Conservation (phyloP, 192 early-diverging fungal species). For the Backusella liffmaniae region DNA sequence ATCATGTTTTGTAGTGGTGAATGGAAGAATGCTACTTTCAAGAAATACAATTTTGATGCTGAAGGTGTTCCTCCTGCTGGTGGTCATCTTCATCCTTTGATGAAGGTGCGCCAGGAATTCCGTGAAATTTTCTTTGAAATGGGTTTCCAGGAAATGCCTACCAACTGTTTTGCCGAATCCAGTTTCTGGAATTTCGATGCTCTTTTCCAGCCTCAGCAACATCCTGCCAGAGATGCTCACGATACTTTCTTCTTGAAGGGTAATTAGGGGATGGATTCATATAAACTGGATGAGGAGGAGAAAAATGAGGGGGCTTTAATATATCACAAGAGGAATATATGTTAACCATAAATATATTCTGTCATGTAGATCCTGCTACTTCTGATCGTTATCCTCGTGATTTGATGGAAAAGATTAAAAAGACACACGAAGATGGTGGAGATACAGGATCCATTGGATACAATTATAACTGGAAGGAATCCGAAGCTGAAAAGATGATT, state of each 20-base stretch:
- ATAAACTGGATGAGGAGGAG: not conserved
- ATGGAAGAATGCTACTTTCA: slow-evolving; percentile 95
- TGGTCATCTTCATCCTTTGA: slow-evolving; percentile 94
- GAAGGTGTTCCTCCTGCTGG: slow-evolving; percentile 75
- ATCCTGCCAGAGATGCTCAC: slow-evolving; percentile 86
- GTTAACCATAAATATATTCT: not conserved
- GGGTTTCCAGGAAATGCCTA: slow-evolving; percentile 99
- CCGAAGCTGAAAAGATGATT: slow-evolving; percentile 90
- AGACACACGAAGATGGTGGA: slow-evolving; percentile 91
- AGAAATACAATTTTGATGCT: slow-evolving; percentile 98
- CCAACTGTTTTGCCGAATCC: slow-evolving; percentile 94
- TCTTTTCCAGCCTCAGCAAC: slow-evolving; percentile 99
- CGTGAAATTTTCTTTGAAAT: slow-evolving; percentile 98
- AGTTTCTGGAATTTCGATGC: slow-evolving; percentile 99
- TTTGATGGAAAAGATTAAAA: slow-evolving; percentile 89
- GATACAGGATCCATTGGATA: slow-evolving; percentile 93
- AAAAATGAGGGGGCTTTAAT: not conserved
- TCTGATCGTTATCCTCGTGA: slow-evolving; percentile 76
- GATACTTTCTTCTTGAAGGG: slow-evolving; percentile 80
- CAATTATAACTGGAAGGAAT: slow-evolving; percentile 88
- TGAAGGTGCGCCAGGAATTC: slow-evolving; percentile 99
- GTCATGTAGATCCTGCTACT: slow-evolving; percentile 61
- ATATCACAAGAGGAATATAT: not conserved
- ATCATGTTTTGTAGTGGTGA: slow-evolving; percentile 58
- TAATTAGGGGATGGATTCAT: slow-evolving; percentile 11